Evolutionary conservation across 2,329 filamentous ascomycete genomes (phyloP).

Genomic region (Lachnellula cervina): DNA sequence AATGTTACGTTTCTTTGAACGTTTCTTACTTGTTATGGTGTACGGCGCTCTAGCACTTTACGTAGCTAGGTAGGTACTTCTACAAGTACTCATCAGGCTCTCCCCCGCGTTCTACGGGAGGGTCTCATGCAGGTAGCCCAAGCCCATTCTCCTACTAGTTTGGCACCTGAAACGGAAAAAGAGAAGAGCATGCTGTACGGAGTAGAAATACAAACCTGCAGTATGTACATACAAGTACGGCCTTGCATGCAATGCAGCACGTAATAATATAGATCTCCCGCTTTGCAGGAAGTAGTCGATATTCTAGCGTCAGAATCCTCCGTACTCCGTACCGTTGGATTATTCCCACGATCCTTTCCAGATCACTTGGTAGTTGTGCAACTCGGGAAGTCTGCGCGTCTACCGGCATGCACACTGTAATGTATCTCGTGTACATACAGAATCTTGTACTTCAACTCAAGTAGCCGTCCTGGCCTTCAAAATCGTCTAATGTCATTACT

Average conservation of each 20-base stretch:
- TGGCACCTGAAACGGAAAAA: neutral
- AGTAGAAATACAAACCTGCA: neutral
- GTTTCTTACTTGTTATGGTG: neutral
- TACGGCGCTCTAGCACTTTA: no score
- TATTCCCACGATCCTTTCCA: neutral
- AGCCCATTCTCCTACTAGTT: neutral
- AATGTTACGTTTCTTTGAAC: neutral
- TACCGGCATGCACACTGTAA: neutral
- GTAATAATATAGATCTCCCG: conserved; percentile 5
- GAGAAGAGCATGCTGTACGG: neutral
- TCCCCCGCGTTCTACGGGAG: neutral
- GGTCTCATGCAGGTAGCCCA: no score
- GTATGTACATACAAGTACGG: neutral
- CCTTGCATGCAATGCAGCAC: neutral
- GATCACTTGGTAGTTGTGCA: conserved; percentile 2
- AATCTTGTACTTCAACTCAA: conserved; percentile 3
- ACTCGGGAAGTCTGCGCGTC: neutral
- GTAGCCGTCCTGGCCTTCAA: conserved; percentile 1
- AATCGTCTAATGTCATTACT: neutral
- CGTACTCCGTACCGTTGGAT: neutral
- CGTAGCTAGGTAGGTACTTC: no score
- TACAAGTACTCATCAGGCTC: neutral
- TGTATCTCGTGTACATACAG: neutral
- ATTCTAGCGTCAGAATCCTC: neutral
- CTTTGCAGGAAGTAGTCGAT: neutral